A percentile compares a stretch with the other conserved stretches of the same genome.
phyloP scores from a whole-genome alignment of 108 stramenopile genomes.

The Hondaea fermentalgiana region DNA sequence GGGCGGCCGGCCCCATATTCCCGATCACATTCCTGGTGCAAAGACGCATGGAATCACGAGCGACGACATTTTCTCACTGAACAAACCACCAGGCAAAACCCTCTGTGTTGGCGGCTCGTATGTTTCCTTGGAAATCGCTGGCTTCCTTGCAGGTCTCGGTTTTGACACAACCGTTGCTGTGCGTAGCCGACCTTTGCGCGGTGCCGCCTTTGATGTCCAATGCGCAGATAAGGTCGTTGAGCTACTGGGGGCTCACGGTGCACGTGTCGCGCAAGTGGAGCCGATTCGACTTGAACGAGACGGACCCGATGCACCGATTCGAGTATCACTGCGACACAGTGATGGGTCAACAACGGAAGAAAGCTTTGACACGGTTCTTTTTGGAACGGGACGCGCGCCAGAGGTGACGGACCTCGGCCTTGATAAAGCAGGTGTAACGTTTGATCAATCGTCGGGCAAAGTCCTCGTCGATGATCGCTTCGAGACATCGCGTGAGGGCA shows the following conservation, averaged over 20 bases:
- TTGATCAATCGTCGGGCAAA: constrained; percentile 14
- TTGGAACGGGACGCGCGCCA: constrained; percentile 34
- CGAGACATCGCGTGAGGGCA: constrained; percentile 33
- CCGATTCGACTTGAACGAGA: neutral
- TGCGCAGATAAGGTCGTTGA: constrained; percentile 69
- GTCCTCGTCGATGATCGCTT: constrained; percentile 24
- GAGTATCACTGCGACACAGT: neutral
- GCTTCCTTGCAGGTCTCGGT: constrained; percentile 42
- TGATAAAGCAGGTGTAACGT: constrained; percentile 21
- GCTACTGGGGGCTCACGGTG: constrained; percentile 72
- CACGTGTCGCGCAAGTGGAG: constrained; percentile 43
- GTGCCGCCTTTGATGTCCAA: constrained; percentile 76
- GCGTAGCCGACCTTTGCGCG: constrained; percentile 34
- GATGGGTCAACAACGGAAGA: constrained; percentile 34
- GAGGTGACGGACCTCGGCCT: constrained; percentile 29
- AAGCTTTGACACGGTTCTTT: constrained; percentile 44
- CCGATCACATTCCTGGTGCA: constrained; percentile 39
- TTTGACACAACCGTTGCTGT: constrained; percentile 40
- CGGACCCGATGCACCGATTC: neutral
- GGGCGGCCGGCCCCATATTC: constrained; percentile 76
- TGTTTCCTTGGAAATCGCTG: constrained; percentile 53
- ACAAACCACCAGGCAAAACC: constrained; percentile 34
- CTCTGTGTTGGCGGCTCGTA: constrained; percentile 51
- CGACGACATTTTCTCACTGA: constrained; percentile 49
- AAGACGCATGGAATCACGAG: constrained; percentile 38